Evolutionary conservation across 2,329 filamentous ascomycete genomes (phyloP).

Genomic region (Colletotrichum nymphaeae): DNA sequence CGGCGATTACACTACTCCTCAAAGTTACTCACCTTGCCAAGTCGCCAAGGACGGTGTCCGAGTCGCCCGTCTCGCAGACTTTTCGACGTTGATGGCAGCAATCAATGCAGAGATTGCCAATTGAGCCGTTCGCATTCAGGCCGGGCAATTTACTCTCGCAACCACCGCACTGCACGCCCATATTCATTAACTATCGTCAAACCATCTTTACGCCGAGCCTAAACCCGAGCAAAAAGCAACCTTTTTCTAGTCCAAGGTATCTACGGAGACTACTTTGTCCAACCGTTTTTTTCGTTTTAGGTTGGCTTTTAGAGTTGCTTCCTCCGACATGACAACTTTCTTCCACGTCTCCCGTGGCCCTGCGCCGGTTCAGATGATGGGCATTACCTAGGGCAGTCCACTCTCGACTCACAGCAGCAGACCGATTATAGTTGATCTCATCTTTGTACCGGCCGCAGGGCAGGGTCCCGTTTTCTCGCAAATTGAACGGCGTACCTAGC

Average conservation of each 20-base stretch:
- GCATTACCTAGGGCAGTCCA: neutral
- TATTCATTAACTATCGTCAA: neutral
- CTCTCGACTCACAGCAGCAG: neutral
- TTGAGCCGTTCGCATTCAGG: neutral
- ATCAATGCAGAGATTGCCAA: neutral
- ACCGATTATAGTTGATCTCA: constrained; percentile 23
- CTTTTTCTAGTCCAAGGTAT: neutral
- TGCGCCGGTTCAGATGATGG: constrained; percentile 31
- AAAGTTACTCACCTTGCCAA: constrained; percentile 9
- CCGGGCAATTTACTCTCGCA: neutral
- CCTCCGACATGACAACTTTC: constrained; percentile 32
- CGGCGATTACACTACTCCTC: neutral
- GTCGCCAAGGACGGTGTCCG: neutral
- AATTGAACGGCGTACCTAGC: neutral
- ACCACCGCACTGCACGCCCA: neutral
- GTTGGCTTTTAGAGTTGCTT: constrained; percentile 20
- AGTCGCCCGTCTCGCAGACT: neutral
- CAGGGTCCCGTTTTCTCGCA: constrained; percentile 6
- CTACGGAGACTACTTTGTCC: neutral
- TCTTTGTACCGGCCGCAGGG: constrained; percentile 10
- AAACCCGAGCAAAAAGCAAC: neutral
- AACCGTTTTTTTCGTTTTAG: neutral
- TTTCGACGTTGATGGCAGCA: neutral
- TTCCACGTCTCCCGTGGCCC: constrained; percentile 8
- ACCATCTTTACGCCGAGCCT: neutral